Conservation (phyloP, 2,329 filamentous ascomycete genomes). For the Annulohypoxylon truncatum region DNA sequence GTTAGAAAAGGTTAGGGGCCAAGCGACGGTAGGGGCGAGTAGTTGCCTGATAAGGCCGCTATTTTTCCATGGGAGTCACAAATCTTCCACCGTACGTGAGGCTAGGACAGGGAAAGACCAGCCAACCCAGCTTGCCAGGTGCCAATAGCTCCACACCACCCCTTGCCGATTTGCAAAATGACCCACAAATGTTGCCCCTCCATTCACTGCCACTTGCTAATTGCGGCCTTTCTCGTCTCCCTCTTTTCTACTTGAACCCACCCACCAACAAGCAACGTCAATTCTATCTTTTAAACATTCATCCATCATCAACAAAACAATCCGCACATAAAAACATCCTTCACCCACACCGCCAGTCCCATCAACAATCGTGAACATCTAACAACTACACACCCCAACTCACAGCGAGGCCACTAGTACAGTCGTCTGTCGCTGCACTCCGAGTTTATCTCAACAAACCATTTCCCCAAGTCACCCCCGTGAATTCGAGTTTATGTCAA, state of each 20-base stretch:
- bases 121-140: conserved; percentile 23
- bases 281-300: conserved; percentile 26
- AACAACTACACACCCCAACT: background rate
- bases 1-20: background rate
- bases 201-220: conserved; percentile 33
- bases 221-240: conserved; percentile 39
- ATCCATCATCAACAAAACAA: conserved; percentile 10
- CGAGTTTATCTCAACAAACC: conserved; percentile 56
- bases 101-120: conserved; percentile 6
- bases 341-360: conserved; percentile 7
- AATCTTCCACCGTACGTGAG: conserved; percentile 21
- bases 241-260: conserved; percentile 56
- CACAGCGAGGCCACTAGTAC: conserved; percentile 60
- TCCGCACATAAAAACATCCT: conserved; percentile 18
- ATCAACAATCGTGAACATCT: background rate
- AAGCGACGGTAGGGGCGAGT: background rate
- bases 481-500: conserved; percentile 95
- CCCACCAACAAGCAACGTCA: conserved; percentile 35
- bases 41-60: conserved; percentile 24
- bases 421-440: conserved; percentile 65
- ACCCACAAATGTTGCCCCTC: conserved; percentile 40
- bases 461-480: conserved; percentile 67
- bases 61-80: conserved; percentile 29
- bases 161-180: conserved; percentile 33
- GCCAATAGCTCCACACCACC: conserved; percentile 33